Percentiles rank a stretch among this genome's conserved stretches.
Conservation (phyloP, 805 yeast species). For the Starmera dryadoides region DNA sequence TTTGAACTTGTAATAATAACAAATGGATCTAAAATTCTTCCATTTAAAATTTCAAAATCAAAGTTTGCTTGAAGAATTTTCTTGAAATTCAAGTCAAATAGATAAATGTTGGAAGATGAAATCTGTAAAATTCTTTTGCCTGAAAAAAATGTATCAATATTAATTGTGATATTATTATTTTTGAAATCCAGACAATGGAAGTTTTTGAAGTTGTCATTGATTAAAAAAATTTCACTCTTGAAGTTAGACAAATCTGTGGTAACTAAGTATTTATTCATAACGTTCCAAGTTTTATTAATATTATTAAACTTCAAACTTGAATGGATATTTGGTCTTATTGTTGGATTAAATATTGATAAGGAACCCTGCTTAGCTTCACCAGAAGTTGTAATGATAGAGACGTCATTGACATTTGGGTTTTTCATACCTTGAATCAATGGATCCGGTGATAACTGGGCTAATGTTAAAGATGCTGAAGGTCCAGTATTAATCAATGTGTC, state of each 20-base stretch:
- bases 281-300: conserved; percentile 71
- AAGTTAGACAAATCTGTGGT: conserved; percentile 62
- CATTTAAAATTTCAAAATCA: conserved; percentile 58
- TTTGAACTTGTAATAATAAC: conserved; percentile 56
- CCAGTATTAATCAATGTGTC: conserved; percentile 63
- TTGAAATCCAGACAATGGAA: conserved; percentile 57
- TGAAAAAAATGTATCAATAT: conserved; percentile 51
- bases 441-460: conserved; percentile 54
- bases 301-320: conserved; percentile 67
- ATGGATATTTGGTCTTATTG: conserved; percentile 59
- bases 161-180: conserved; percentile 55
- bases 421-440: conserved; percentile 50
- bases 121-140: conserved; percentile 65
- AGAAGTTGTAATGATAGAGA: conserved; percentile 60
- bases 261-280: conserved; percentile 53
- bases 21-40: conserved; percentile 55
- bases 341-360: conserved; percentile 56
- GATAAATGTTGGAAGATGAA: conserved; percentile 53
- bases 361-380: conserved; percentile 54
- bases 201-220: conserved; percentile 54
- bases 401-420: conserved; percentile 62
- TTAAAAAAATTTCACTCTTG: conserved; percentile 63
- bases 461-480: conserved; percentile 61
- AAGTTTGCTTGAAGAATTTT: conserved; percentile 41
- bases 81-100: conserved; percentile 58